Conservation (phyloP, 768 basidiomycete species). For the Chlorophyllum brunneum region DNA sequence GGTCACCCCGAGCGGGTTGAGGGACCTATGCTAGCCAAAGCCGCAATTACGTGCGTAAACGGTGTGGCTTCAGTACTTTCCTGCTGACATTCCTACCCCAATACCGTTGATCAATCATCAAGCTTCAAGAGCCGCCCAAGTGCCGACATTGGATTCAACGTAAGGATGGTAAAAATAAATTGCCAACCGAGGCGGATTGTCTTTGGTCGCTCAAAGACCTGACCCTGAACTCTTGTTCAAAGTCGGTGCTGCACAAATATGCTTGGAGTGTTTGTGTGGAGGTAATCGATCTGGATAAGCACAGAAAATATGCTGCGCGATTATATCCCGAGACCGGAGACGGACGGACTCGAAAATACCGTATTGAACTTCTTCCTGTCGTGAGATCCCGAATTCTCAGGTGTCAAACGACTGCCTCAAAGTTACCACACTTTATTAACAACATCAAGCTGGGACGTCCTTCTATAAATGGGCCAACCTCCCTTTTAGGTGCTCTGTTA, state of each 20-base stretch:
- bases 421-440: background rate
- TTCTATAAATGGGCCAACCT: background rate
- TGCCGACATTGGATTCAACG: conserved; percentile 1
- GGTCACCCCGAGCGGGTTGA: too few relatives aligned
- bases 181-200: background rate
- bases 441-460: conserved; percentile 1
- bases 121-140: conserved; percentile 1
- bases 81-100: background rate
- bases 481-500: too few relatives aligned
- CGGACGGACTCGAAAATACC: too few relatives aligned
- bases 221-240: background rate
- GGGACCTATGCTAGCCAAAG: too few relatives aligned
- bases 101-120: background rate
- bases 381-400: too few relatives aligned
- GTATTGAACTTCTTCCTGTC: too few relatives aligned
- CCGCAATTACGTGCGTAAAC: too few relatives aligned
- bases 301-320: background rate
- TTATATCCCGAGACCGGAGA: too few relatives aligned
- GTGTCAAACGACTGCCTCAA: background rate
- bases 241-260: background rate
- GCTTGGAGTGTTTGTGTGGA: background rate
- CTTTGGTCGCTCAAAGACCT: background rate
- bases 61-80: too few relatives aligned
- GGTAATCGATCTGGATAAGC: background rate
- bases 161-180: background rate